Base-by-base conservation (phyloP, 2,329 filamentous ascomycete genomes). In the Apiospora phragmitis region DNA sequence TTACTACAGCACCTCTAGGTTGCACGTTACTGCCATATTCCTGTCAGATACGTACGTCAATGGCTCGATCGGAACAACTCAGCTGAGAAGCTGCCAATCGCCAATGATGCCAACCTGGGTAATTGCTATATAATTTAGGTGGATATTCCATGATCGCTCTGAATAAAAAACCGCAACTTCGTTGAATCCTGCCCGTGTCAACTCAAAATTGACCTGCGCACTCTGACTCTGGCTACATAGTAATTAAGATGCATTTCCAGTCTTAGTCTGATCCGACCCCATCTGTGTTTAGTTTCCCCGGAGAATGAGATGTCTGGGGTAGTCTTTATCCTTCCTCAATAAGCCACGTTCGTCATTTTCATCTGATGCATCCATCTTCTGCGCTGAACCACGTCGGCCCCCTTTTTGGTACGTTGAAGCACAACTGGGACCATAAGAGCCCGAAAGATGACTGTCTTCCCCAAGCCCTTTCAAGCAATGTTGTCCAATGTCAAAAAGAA, bases 361-460 rank as follows among this genome's bases (percentile, higher is more conserved):
- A 1, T n/a, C 21, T n/a, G 1, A 9, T 1, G 1, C 1, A 9
- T 1, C 6, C 1, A 47, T 4, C 6, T 9, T 47, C 21, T 21
- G 7, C 8, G 2, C 3, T 47, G 18, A n/a, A 47, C 21, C 43
- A 47, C 6, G 43, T n/a, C 18, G 21, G 43, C 2, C 6, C 6
- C 6, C 43, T n/a, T n/a, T 47, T 7, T n/a, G 43, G 21, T 47
- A 3, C 4, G 43, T 7, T n/a, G 7, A 6, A 11, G 8, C 8
- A n/a, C 7, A 6, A n/a, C 38, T n/a, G n/a, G n/a, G n/a, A n/a
- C n/a, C n/a, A n/a, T n/a, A n/a, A n/a, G n/a, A n/a, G n/a, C n/a
- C n/a, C n/a, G n/a, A n/a, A n/a, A n/a, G n/a, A n/a, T n/a, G n/a
- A n/a, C n/a, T n/a, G n/a, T n/a, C n/a, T n/a, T n/a, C n/a, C n/a